Base-by-base conservation (phyloP, 225 moss, liverwort and hornwort species). In the Marchantia paleacea region DNA sequence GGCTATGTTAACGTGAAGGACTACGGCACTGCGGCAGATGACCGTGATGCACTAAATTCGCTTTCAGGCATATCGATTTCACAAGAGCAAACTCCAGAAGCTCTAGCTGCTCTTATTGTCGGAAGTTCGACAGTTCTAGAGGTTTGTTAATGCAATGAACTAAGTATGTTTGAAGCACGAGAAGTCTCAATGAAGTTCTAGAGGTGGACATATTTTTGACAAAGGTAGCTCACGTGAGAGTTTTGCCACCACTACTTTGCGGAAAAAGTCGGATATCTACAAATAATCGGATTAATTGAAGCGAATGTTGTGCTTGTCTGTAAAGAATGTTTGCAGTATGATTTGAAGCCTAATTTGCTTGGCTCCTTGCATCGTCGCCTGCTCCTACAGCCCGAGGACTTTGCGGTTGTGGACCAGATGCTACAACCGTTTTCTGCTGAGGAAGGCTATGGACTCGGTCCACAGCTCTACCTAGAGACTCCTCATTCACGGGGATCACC, bases 81-180 rank as follows among this genome's bases (percentile, higher is more conserved):
- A 52, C 91, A 89, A 70, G 97, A 97, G 63, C 84, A 93, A 75
- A 90, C 92, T 18, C 85, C 93, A 54, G 93, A 93, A 87, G 95
- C 95, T 50, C 75, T 97, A 62, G 93, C 92, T 80, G 89, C 91
- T 50, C 91, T 94, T 50, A 87, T 97, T 47, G 91, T 95, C 73
- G 92, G 92, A 75, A 93, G 91, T 63, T 93, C 89, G 48, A 87
- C 93, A 50, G 87, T 93, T 76, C 78, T 91, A 31, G 92, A 93
- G 93, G 97, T 97, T 72, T 72, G 81, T 82, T 25, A 20, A 13
- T 31, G 31, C 24, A 62, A 6, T 39, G 39, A 39, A 39, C 39
- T 39, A 39, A 39, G 39, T 5, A 39, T 39, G 39, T 39, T 39
- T 39, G 39, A 39, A 39, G 39, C 3, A 39, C 39, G 22, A 16